Evolutionary conservation across 1,139 yeast species (phyloP), one percentile per base, ranked within the genome.

Genomic region (Sugiyamaella novakii): DNA sequence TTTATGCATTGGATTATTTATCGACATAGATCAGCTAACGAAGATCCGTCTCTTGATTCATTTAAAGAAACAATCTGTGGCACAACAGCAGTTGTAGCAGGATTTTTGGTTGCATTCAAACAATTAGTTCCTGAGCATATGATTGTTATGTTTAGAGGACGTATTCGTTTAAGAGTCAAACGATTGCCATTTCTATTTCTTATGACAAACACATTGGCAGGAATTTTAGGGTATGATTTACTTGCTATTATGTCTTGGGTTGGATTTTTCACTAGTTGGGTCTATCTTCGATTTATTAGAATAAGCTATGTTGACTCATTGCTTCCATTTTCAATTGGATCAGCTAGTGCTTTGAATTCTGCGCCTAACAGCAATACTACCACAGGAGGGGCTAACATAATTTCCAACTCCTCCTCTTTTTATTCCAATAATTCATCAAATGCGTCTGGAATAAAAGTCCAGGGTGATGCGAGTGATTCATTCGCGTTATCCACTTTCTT

Each of bases 41-140:
- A 46, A 30, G 51, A 39, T 18, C 35, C 30, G n/a, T 33, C 40
- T 8, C 45, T 46, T 6, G 46, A 40, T 18, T 34, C 35, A 22
- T 37, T 37, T 25, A 38, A 38, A 6, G 42, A 47, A 19, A 50
- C 57, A 3, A 69, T 84, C 43, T 87, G 88, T 50, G 97, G 96
- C 0, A 82, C 88, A 18, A 78, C 82, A 34, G 81, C 89, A 1
- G 71, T 87, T 52, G 74, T 85, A 51, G 74, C 87, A 61, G 92
- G 88, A 2, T 84, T 87, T 58, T 70, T 89, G 51, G 95, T 91
- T 31, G 94, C 89, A 10, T 80, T 87, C 65, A 89, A 87, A 66
- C 97, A 91, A 66, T 72, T 87, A 59, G 81, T 87, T 31, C 97
- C 97, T 5, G 96, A 91, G 63, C 95, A 88, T 62, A 83, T 87